Evolutionary conservation across 1,284 basidiomycete species (phyloP).

Genomic region (Athelia sp.): DNA sequence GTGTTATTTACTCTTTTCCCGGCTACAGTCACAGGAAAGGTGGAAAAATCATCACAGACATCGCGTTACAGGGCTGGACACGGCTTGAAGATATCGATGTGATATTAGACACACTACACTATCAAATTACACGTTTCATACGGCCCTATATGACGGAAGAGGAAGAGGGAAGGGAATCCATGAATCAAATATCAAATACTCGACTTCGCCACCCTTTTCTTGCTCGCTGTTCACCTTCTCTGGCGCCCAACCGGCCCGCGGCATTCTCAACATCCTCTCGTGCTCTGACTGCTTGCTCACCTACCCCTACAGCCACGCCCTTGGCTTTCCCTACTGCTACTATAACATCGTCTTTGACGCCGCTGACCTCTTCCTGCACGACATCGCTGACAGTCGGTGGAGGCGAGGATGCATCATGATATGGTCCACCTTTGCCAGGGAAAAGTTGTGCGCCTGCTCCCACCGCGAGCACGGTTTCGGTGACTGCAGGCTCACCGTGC

Average conservation of each 20-base stretch:
- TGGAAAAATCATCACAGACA: too few relatives aligned
- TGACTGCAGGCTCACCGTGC: not conserved
- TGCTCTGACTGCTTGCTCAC: slow-evolving; percentile 17
- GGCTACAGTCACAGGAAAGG: too few relatives aligned
- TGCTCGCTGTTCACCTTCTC: not conserved
- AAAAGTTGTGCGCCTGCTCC: slow-evolving; percentile 44
- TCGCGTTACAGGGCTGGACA: too few relatives aligned
- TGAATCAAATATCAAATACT: not conserved
- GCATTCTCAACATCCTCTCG: slow-evolving; percentile 12
- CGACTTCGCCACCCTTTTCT: not conserved
- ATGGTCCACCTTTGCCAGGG: slow-evolving; percentile 35
- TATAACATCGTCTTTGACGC: slow-evolving; percentile 8
- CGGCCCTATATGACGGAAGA: too few relatives aligned
- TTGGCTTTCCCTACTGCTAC: slow-evolving; percentile 15
- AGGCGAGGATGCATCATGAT: slow-evolving; percentile 15
- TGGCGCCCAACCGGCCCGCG: not conserved
- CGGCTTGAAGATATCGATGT: too few relatives aligned
- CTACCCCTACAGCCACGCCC: slow-evolving; percentile 16
- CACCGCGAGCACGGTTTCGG: slow-evolving; percentile 31
- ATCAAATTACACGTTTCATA: too few relatives aligned
- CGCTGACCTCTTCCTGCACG: slow-evolving; percentile 11
- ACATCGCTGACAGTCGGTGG: slow-evolving; percentile 5
- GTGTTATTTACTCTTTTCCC: too few relatives aligned
- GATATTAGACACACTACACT: too few relatives aligned
- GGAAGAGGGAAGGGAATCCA: too few relatives aligned